Base-by-base conservation (phyloP, 352 stramenopile genomes). In the Phytophthora crassamura region DNA sequence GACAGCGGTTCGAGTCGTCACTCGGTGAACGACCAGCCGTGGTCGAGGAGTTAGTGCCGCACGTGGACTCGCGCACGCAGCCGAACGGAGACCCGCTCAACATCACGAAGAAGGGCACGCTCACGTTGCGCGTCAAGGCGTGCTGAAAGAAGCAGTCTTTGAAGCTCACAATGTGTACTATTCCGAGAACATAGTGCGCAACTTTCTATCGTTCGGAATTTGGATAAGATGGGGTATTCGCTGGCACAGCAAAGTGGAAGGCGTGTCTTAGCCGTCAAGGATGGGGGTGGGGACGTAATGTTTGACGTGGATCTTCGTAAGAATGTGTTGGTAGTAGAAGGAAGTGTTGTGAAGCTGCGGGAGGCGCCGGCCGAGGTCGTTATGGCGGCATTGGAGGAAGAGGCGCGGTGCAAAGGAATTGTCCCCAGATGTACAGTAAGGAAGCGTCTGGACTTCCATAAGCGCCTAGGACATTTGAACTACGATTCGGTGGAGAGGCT, bases 401-500 rank as follows among this genome's bases (percentile, higher is more conserved):
- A 6, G 8, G 25, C 22, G 3, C 39, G 14, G n/a, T 10, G 18
- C 10, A 45, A 28, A n/a, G 5, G 12, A 14, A 12, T 39, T 40
- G 30, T 25, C 22, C 2, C 22, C 22, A 3, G 22, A 25, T 3
- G 22, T 1, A 6, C 25, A 35, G 39, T 7, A 53, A 54, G 32
- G 22, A 20, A 63, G 15, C 5, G 50, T 20, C 20, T 55, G 42
- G 33, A 48, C n/a, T 14, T 63, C 6, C 56, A 56, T 11, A 30
- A 30, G n/a, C 34, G 45, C 7, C 11, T 64, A 3, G 45, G 56
- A 0, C 56, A 64, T 16, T 34, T 64, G 20, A 39, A 15, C 16
- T 50, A 30, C 10, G 59, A 55, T 32, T 49, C 46, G 3, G 28
- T 64, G 4, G 35, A 64, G 57, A 16, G 14, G 10, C 50, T 64